Evolutionary conservation across 768 basidiomycete genomes (phyloP), one percentile per base, ranked within the genome.

Genomic region (Mycena haematopus): DNA sequence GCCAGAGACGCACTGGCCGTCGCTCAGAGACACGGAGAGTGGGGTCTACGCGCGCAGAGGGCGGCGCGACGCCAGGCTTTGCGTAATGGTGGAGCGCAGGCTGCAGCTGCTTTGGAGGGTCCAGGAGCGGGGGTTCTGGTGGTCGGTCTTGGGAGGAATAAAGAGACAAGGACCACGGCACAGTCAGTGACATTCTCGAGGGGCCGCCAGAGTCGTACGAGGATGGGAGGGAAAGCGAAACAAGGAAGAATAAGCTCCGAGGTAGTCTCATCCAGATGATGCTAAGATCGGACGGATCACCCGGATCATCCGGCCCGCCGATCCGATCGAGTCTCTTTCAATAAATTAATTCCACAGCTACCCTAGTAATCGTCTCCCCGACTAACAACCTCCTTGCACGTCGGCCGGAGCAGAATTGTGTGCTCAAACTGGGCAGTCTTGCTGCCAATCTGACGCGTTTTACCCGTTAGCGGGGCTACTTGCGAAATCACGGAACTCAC

Each of bases 341-440:
- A 42, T n/a, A n/a, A 19, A 42, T n/a, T 42, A 14, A n/a, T 6
- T 42, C 2, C 36, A 36, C 11, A 40, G n/a, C 5, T 24, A 33
- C 6, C 19, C 58, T 54, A 62, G 75, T 92, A 94, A 75, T 94
- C 92, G 62, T 91, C 87, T 25, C 92, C 92, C 66, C 92, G 84
- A 76, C 89, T 92, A 44, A 94, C 89, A 2, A 93, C 85, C 73
- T 94, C 92, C 70, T 93, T 93, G 60, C 86, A 85, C 19, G 93
- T 94, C 49, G 92, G 92, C 54, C 93, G 89, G 53, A 94, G 78
- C 29, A 95, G 71, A 56, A 95, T 92, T 38, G 92, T 94, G 74
- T 94, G 92, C 70, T 95, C 92, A 44, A 67, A 67, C 42, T 67
- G 65, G 6, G 65, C 61, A 7, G 62, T 67, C 53, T 54, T 64